A percentile compares a stretch with the other conserved stretches of the same genome.
These are phyloP conservation scores for Cerioporus squamosus DNA, from an alignment of 1,284 basidiomycete genomes.

Conservation along the genomic window DNA sequence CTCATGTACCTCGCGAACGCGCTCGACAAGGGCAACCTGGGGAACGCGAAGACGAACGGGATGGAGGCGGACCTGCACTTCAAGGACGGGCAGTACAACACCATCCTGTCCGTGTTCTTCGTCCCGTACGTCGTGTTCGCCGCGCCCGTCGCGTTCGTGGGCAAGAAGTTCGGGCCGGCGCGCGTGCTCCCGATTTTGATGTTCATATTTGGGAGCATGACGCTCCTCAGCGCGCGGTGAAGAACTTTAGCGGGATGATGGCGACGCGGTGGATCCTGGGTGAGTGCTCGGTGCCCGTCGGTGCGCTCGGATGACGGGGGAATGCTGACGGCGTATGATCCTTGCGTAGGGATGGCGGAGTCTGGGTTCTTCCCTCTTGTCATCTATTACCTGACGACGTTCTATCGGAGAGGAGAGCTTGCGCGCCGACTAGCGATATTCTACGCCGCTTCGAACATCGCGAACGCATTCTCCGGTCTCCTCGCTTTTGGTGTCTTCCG, in stretches of 20 bases:
- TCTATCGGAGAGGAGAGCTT: conserved; percentile 44
- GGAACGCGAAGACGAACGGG: conserved; percentile 57
- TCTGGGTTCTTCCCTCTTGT: conserved; percentile 69
- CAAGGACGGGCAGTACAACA: conserved; percentile 36
- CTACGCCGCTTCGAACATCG: conserved; percentile 41
- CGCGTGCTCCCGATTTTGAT: conserved; percentile 40
- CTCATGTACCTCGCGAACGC: conserved; percentile 54
- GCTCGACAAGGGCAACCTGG: conserved; percentile 58
- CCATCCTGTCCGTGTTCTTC: conserved; percentile 44
- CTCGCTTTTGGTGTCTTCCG: conserved; percentile 23
- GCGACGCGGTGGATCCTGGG: conserved; percentile 34
- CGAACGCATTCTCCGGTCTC: conserved; percentile 27
- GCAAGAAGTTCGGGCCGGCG: conserved; percentile 44
- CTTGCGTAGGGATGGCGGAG: conserved; percentile 44
- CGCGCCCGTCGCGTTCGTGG: conserved; percentile 42
- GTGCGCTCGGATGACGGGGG: conserved; percentile 48
- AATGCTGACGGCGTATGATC: not conserved
- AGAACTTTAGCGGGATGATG: conserved; percentile 29
- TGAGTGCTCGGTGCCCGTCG: conserved; percentile 19
- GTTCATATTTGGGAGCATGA: conserved; percentile 45
- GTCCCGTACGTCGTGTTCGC: conserved; percentile 41
- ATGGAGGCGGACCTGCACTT: conserved; percentile 30
- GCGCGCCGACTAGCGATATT: conserved; percentile 41
- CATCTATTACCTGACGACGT: conserved; percentile 45
- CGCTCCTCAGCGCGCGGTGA: conserved; percentile 39